Percentiles rank a stretch among this genome's conserved stretches.
These are phyloP conservation scores for Pestalotiopsis sp. DNA, from an alignment of 2,329 filamentous ascomycete species.

Conservation along the genomic window DNA sequence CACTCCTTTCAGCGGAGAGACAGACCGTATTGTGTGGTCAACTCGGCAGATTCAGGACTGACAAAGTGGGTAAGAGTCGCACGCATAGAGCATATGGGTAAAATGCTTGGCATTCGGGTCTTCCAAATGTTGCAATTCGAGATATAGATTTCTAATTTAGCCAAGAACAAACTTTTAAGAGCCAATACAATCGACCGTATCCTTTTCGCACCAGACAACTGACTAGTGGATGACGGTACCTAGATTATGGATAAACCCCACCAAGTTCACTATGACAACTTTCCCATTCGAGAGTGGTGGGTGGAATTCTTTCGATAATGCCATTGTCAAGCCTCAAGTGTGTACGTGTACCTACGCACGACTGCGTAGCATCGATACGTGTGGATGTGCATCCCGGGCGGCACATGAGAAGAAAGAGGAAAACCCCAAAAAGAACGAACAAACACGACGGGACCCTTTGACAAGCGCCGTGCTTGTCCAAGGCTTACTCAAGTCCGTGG, in stretches of 20 bases:
- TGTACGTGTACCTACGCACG: too few relatives aligned
- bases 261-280: background rate
- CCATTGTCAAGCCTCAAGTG: too few relatives aligned
- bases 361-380: background rate
- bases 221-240: background rate
- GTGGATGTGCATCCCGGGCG: background rate
- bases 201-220: background rate
- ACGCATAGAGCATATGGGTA: background rate
- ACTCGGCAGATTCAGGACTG: background rate
- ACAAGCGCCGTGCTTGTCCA: background rate
- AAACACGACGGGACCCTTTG: background rate
- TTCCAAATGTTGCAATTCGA: too few relatives aligned
- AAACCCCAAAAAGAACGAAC: background rate
- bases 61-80: background rate
- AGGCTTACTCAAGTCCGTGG: slow-evolving; percentile 1
- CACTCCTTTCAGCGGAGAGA: background rate
- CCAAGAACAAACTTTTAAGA: background rate
- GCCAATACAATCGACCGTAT: background rate
- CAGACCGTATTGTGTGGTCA: background rate
- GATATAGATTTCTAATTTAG: background rate
- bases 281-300: background rate
- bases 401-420: background rate
- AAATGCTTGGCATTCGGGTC: too few relatives aligned
- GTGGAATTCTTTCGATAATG: too few relatives aligned
- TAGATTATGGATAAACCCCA: background rate